phyloP scores from a whole-genome alignment of 148 eudicot genomes.

The Heliosperma pusillum region DNA sequence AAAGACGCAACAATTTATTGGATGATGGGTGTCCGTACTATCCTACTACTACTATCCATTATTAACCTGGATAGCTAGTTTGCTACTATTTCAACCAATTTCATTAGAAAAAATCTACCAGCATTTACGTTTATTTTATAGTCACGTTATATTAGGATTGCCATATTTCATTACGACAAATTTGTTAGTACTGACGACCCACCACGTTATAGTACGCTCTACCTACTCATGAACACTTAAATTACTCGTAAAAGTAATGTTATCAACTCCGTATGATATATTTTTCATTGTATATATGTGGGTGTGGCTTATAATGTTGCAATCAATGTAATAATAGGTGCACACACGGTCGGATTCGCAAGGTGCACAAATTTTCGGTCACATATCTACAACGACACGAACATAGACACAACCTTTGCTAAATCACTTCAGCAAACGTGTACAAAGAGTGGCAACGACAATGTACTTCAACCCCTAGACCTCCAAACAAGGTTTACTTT shows the following conservation, averaged over 20 bases:
- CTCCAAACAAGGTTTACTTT: constrained; percentile 32
- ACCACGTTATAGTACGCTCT: too few relatives aligned
- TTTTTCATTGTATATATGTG: too few relatives aligned
- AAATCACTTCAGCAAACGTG: constrained; percentile 37
- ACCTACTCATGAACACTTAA: too few relatives aligned
- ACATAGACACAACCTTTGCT: constrained; percentile 49
- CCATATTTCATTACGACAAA: too few relatives aligned
- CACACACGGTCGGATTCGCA: constrained; percentile 72
- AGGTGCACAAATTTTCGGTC: constrained; percentile 50
- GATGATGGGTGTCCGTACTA: neutral
- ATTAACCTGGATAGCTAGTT: neutral
- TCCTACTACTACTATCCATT: neutral
- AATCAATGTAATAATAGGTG: constrained; percentile 30
- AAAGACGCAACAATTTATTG: neutral
- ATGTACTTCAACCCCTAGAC: constrained; percentile 54
- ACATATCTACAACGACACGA: constrained; percentile 64
- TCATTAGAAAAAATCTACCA: too few relatives aligned
- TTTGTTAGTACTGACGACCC: too few relatives aligned
- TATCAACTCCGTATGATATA: too few relatives aligned
- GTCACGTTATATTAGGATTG: too few relatives aligned
- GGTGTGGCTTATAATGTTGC: neutral
- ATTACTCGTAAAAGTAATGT: too few relatives aligned
- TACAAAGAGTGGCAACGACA: constrained; percentile 46
- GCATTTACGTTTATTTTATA: too few relatives aligned
- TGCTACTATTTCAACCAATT: too few relatives aligned